phyloP scores from a whole-genome alignment of 2,329 filamentous ascomycete species.

The Fusarium albidum region DNA sequence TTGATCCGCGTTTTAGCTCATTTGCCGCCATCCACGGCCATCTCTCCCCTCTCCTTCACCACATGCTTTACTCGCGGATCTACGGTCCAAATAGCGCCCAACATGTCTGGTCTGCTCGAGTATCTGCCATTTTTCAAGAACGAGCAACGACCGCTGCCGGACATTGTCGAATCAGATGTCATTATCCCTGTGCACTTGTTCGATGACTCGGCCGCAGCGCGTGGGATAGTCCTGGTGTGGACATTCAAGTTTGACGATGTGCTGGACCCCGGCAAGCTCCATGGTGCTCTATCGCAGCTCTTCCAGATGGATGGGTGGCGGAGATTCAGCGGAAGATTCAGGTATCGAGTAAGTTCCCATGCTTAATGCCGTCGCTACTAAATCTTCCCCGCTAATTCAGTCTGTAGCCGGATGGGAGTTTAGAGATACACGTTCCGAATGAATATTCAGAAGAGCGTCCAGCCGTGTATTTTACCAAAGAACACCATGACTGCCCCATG shows the following conservation, averaged over 20 bases:
- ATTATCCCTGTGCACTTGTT: slow-evolving; percentile 22
- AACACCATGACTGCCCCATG: background rate
- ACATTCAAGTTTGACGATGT: slow-evolving; percentile 21
- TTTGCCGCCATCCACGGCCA: no score
- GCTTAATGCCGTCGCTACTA: background rate
- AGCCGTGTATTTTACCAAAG: slow-evolving; percentile 11
- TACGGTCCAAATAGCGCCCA: background rate
- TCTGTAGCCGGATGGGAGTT: slow-evolving; percentile 3
- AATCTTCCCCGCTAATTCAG: background rate
- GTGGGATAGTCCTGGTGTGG: slow-evolving; percentile 19
- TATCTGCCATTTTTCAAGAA: slow-evolving; percentile 14
- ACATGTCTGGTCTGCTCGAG: slow-evolving; percentile 6
- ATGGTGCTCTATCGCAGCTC: slow-evolving; percentile 1
- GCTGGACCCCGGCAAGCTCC: slow-evolving; percentile 6
- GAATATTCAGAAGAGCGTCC: slow-evolving; percentile 2
- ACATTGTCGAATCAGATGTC: slow-evolving; percentile 14
- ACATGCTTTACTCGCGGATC: background rate
- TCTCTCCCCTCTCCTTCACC: no score
- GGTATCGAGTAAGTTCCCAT: slow-evolving; percentile 2
- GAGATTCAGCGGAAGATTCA: slow-evolving; percentile 18
- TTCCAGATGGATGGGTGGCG: slow-evolving; percentile 16
- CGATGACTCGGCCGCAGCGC: slow-evolving; percentile 14
- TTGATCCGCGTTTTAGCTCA: no score
- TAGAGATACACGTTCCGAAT: slow-evolving; percentile 15
- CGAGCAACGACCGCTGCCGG: background rate